Evolutionary conservation across 2,329 filamentous ascomycete genomes (phyloP).

Genomic region (Aschersonia sp.): DNA sequence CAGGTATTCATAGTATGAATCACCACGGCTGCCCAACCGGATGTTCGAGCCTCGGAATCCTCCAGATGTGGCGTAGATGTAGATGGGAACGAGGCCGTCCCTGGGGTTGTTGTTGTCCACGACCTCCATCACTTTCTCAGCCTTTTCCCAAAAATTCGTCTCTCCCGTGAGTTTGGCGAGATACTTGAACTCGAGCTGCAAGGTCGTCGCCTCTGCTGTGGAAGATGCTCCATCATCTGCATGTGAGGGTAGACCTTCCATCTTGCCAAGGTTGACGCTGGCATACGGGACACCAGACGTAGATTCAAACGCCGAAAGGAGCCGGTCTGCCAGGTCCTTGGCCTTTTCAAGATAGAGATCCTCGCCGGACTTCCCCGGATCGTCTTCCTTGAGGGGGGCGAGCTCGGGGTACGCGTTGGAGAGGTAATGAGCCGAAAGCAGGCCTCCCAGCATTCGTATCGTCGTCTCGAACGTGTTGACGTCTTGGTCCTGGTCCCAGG

Average conservation of each 20-base stretch:
- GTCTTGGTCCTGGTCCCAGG: constrained; percentile 85
- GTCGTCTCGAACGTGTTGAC: constrained; percentile 98
- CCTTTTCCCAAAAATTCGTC: constrained; percentile 79
- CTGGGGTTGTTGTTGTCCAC: constrained; percentile 67
- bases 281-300: constrained; percentile 77
- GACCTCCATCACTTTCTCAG: constrained; percentile 81
- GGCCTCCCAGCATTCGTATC: constrained; percentile 88
- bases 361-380: constrained; percentile 59
- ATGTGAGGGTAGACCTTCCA: constrained; percentile 65
- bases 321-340: constrained; percentile 75
- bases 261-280: constrained; percentile 73
- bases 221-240: constrained; percentile 78
- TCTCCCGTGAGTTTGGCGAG: constrained; percentile 89
- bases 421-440: constrained; percentile 90
- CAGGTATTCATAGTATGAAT: constrained; percentile 97
- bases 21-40: constrained; percentile 80
- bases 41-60: constrained; percentile 75
- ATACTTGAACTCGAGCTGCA: constrained; percentile 97
- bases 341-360: constrained; percentile 95
- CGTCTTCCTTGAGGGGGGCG: constrained; percentile 58
- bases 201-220: constrained; percentile 79
- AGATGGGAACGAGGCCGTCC: constrained; percentile 85
- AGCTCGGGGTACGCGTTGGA: constrained; percentile 69
- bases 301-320: constrained; percentile 79
- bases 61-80: constrained; percentile 65